phyloP scores from a whole-genome alignment of 495 filamentous ascomycete species.

The Penicillium silybi region DNA sequence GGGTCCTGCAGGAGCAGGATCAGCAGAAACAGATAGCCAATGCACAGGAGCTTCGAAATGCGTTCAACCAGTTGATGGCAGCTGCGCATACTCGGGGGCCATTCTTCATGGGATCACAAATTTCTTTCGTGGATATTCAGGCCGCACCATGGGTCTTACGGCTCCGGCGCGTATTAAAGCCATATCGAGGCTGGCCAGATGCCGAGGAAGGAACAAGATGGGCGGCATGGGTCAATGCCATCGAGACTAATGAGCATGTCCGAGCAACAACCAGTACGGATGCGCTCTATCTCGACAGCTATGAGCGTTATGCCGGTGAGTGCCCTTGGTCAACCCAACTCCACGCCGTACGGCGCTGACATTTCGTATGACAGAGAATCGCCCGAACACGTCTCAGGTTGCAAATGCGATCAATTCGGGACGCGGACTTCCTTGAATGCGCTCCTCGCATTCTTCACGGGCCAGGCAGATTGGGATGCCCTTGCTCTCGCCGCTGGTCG shows the following conservation, averaged over 20 bases:
- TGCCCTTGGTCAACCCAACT: conserved; percentile 7
- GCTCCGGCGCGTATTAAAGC: conserved; percentile 66
- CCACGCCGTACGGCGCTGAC: conserved; percentile 14
- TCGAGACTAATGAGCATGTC: conserved; percentile 71
- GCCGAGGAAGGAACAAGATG: conserved; percentile 66
- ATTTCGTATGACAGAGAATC: conserved; percentile 43
- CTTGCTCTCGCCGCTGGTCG: background rate
- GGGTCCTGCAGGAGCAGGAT: conserved; percentile 69
- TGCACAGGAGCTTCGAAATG: conserved; percentile 61
- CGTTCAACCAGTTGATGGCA: conserved; percentile 69
- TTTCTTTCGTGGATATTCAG: conserved; percentile 82
- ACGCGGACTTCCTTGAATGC: conserved; percentile 43
- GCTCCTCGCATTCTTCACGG: background rate
- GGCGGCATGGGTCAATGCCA: conserved; percentile 74
- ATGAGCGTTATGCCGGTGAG: conserved; percentile 62
- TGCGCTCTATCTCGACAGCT: conserved; percentile 70
- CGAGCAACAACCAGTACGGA: conserved; percentile 72
- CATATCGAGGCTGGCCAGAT: conserved; percentile 77
- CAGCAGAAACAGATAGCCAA: conserved; percentile 57
- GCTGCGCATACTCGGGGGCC: conserved; percentile 69
- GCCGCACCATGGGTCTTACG: conserved; percentile 86
- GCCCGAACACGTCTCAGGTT: conserved; percentile 56
- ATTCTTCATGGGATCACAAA: conserved; percentile 69
- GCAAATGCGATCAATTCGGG: conserved; percentile 58
- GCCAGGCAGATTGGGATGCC: background rate